Evolutionary conservation across 768 basidiomycete genomes (phyloP), one percentile per base, ranked within the genome.

Genomic region (Russula brevipes): DNA sequence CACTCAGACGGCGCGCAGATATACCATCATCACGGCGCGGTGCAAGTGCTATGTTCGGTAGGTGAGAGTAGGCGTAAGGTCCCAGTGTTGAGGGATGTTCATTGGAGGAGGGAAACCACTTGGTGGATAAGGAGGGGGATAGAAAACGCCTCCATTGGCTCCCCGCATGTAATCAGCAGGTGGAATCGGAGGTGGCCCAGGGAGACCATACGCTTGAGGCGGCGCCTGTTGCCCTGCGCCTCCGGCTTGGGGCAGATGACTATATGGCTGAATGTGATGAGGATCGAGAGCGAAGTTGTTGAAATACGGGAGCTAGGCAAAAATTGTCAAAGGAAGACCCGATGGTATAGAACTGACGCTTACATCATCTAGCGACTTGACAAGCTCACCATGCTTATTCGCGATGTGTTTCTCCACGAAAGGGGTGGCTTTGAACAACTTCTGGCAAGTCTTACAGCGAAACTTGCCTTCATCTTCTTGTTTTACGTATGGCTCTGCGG

Each of bases 341-440:
- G 53, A 61, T 19, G 52, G 30, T 33, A 55, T 57, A 44, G 19
- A 14, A 4, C 64, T 42, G 60, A 9, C 41, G 70, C 80, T 75
- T 73, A 97, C 96, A 70, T 95, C 89, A 46, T 94, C 92, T 17
- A 98, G 83, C 55, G 81, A 77, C 68, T 88, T 89, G 61, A 95
- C 83, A 16, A 92, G 78, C 64, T 97, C 91, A 11, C 88, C 79
- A 72, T 99, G 97, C 73, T 98, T 98, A 73, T 95, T 93, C 12
- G 87, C 84, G 64, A 99, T 87, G 73, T 99, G 97, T 80, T 98
- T 98, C 77, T 96, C 93, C 53, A 98, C 91, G 76, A 98, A 99
- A 31, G 94, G 86, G 39, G 91, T 89, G 4, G 94, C 97, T 74
- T 95, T 95, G 86, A 99, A 99, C 24, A 98, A 81, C 78, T 99